Conservation (phyloP, 768 basidiomycete genomes). For the Tricholoma matsutake region DNA sequence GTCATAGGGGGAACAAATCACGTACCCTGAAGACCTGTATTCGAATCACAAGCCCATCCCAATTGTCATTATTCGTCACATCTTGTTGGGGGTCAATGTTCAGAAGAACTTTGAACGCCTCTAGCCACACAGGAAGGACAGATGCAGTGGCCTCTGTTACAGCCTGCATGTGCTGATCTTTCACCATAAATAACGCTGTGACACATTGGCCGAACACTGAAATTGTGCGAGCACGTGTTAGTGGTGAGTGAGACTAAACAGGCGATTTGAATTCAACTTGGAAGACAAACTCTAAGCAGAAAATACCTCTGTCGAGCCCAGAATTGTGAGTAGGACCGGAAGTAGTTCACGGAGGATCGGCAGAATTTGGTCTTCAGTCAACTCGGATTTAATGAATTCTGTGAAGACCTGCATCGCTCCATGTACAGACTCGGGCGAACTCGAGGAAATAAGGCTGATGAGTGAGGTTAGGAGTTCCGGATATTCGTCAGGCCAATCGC, state of each 20-base stretch:
- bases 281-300: neutral
- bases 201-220: slow-evolving; percentile 90
- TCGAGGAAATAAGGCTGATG: slow-evolving; percentile 72
- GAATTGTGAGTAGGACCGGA: slow-evolving; percentile 77
- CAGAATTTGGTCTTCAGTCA: slow-evolving; percentile 93
- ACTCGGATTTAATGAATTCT: slow-evolving; percentile 89
- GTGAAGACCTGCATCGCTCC: slow-evolving; percentile 96
- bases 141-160: slow-evolving; percentile 79
- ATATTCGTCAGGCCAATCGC: slow-evolving; percentile 97
- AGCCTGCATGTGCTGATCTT: slow-evolving; percentile 85
- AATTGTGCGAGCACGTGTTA: slow-evolving; percentile 83
- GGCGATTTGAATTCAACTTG: neutral
- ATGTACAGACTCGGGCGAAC: slow-evolving; percentile 74
- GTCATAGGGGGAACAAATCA: neutral
- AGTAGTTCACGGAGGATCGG: slow-evolving; percentile 87
- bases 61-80: slow-evolving; percentile 52
- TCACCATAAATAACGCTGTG: slow-evolving; percentile 89
- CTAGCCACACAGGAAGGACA: slow-evolving; percentile 89
- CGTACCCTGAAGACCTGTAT: slow-evolving; percentile 84
- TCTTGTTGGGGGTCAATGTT: slow-evolving; percentile 62
- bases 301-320: slow-evolving; percentile 71
- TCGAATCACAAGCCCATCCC: slow-evolving; percentile 80
- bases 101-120: slow-evolving; percentile 80
- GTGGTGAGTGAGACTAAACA: slow-evolving; percentile 60
- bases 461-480: slow-evolving; percentile 79